Base-by-base conservation (phyloP, 2,329 filamentous ascomycete species). In the Hymenoscyphus fructigenus region DNA sequence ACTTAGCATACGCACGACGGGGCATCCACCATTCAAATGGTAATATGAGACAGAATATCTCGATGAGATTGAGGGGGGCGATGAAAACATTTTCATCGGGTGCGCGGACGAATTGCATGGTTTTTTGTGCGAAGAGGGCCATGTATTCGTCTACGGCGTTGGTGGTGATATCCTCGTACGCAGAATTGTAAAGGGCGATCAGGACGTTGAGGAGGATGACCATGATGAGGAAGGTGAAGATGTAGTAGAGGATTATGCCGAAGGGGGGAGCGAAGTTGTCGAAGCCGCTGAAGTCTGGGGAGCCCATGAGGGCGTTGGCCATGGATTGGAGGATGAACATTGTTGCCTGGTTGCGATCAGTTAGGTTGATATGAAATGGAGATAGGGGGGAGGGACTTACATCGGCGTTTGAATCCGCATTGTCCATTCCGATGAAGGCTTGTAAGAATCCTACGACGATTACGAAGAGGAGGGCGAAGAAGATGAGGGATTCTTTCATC, bases 51-150 rank as follows among this genome's bases (percentile, higher is more conserved):
- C 86, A 81, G 67, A 97, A 82, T 20, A 98, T 88, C 76, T 99
- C 95, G 66, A 99, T 85, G 1, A 99, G 83, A 76, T 99, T 99
- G 78, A 99, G 91, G 0, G 95, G 95, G 0, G 95, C 89, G 73
- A 99, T 97, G 79, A 95, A 99, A 63, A 99, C 95, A 71, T 99
- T 99, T 77, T 99, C 95, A 72, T 99, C 95, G 0, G 95, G 95
- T 0, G 95, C 95, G 59, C 95, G 91, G 20, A 98, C 92, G 73
- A 97, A 99, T 73, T 96, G 93, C 85, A 98, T 92, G 0, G 95
- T 97, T 79, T 97, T 97, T 71, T 96, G 91, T 0, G 92, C 85
- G 78, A 97, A 97, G 3, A 98, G 85, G 0, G 93, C 94, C 76
- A 99, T 88, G 78, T 93, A 99, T 77, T 99, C 95, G 77, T 99